Evolutionary conservation across 768 basidiomycete species (phyloP), one percentile per base, ranked within the genome.

Genomic region (Leccinum ochraceum): DNA sequence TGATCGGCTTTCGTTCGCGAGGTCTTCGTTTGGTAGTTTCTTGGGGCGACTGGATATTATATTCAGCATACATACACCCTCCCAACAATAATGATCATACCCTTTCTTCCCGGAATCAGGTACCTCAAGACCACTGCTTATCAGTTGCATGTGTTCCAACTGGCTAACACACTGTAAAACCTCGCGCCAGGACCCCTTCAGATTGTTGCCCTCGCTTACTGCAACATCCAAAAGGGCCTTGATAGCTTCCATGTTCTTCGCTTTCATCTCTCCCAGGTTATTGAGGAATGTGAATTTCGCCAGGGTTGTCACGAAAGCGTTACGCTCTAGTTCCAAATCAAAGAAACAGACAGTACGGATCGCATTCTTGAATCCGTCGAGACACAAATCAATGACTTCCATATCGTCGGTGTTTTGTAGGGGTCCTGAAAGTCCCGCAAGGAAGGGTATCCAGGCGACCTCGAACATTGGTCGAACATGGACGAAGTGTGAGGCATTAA

Each of bases 391-490:
- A 62, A 98, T 92, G 17, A 95, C 79, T 70, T 96, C 95, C 52
- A 95, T 78, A 74, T 97, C 95, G 69, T 98, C 94, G 1, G 95
- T 94, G 60, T 95, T 92, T 73, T 98, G 97, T 49, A 98, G 80
- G 16, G 95, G 96, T 0, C 87, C 93, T 9, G 97, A 98, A 30
- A 98, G 80, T 11, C 95, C 95, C 14, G 97, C 96, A 24, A 99
- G 82, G 76, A 98, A 95, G 1, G 97, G 88, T 78, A 98, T 98
- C 97, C 97, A 99, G 22, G 94, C 95, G 7, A 98, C 95, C 75
- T 98, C 96, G 67, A 99, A 97, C 97, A 99, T 99, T 20, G 97
- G 96, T 39, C 88, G 85, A 62, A 98, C 96, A 72, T 99, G 97
- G 59, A 98, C 86, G 63, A 95, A 93, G 69, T 98, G 92, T 0